phyloP scores from a whole-genome alignment of 2,329 filamentous ascomycete species.

The Pseudogymnoascus sp. region DNA sequence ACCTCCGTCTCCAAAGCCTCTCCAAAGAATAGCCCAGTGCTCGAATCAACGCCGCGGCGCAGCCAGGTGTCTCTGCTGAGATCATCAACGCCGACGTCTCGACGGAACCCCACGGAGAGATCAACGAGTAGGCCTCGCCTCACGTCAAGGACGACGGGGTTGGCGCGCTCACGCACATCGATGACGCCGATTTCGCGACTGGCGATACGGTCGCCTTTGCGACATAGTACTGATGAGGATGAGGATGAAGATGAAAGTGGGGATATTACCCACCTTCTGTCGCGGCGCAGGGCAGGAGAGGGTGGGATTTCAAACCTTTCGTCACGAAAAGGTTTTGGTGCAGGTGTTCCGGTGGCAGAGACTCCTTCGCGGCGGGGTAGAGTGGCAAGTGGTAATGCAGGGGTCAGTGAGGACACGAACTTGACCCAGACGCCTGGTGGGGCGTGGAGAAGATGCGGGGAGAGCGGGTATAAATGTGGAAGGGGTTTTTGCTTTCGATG shows the following conservation, averaged over 20 bases:
- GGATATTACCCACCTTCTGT: background rate
- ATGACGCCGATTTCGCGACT: background rate
- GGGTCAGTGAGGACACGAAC: background rate
- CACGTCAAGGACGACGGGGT: background rate
- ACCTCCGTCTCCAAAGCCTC: background rate
- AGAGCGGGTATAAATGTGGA: conserved; percentile 48
- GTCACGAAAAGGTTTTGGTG: background rate
- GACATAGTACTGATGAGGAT: background rate
- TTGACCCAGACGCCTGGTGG: conserved; percentile 43
- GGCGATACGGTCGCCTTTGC: background rate
- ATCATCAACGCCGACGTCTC: background rate
- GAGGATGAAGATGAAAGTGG: background rate
- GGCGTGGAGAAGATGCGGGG: conserved; percentile 44
- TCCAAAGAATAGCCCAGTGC: background rate
- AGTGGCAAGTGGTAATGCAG: background rate
- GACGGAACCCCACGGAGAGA: background rate
- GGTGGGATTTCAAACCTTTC: conserved; percentile 13
- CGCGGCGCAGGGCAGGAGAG: conserved; percentile 17
- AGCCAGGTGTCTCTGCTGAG: background rate
- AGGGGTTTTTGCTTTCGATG: conserved; percentile 56
- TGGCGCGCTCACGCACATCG: background rate
- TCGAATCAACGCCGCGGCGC: background rate
- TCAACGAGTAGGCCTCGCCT: background rate
- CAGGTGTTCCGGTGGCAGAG: background rate
- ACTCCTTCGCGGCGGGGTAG: background rate